Evolutionary conservation across 305 asterid genomes (phyloP), one percentile per base, ranked within the genome.

Genomic region (Ajuga reptans): DNA sequence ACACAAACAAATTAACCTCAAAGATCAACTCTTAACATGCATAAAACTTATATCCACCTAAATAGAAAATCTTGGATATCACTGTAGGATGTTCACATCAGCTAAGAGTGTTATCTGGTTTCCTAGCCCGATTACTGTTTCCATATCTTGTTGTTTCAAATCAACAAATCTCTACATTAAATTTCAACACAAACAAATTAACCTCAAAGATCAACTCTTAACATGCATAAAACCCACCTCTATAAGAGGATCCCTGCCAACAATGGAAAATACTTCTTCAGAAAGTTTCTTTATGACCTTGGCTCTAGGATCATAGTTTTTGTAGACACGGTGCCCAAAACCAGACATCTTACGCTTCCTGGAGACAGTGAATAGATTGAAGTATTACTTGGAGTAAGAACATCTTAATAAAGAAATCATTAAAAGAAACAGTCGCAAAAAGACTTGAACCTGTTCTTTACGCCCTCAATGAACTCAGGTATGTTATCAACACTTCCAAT

Each of bases 271-370:
- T 34, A 94, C 99, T 85, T 94, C 99, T 76, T 91, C 99, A 1
- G 99, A 91, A 41, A 94, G 93, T 79, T 78, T 84, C 84, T 87
- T 91, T 78, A 94, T 94, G 77, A 94, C 99, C 85, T 84, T 89
- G 43, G 99, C 98, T 33, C 99, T 88, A 10, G 99, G 99, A 74
- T 94, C 99, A 75, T 94, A 94, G 73, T 91, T 91, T 74, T 94
- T 94, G 87, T 94, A 94, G 51, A 94, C 99, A 67, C 99, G 99
- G 80, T 94, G 99, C 53, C 99, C 99, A 69, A 94, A 94, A 60
- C 99, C 99, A 72, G 99, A 94, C 99, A 94, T 91, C 85, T 94
- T 94, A 53, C 95, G 93, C 79, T 84, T 94, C 92, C 99, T 91
- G 64, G 18, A 76, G 64, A 70, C 29, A 10, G 36, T 37, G 31